A percentile compares a stretch with the other conserved stretches of the same genome.
Conservation (phyloP, 345 rosid genomes). For the Ceriops tagal region DNA sequence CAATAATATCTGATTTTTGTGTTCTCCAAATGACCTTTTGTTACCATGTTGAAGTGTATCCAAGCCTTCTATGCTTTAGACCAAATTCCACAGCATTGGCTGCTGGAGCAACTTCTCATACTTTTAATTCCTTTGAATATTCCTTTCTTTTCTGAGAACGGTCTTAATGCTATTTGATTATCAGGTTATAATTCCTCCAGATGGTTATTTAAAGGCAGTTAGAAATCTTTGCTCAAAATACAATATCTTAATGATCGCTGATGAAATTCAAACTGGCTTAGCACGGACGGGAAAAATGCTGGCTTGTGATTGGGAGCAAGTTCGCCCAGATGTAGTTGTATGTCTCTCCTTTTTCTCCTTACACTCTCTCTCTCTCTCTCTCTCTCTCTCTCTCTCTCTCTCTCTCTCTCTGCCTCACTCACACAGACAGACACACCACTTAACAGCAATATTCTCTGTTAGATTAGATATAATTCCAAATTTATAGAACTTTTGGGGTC, state of each 20-base stretch:
- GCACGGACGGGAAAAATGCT: conserved; percentile 83
- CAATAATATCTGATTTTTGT: no score
- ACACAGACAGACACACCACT: no score
- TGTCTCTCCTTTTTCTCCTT: conserved; percentile 11
- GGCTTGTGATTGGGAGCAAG: conserved; percentile 95
- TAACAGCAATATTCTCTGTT: no score
- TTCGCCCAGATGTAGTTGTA: conserved; percentile 89
- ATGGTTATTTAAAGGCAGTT: conserved; percentile 74
- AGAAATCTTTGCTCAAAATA: conserved; percentile 81
- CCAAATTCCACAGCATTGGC: no score
- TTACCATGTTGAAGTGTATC: no score
- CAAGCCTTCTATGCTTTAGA: no score
- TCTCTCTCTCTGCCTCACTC: background rate
- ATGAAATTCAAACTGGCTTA: conserved; percentile 93
- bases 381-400: background rate
- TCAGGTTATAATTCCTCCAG: conserved; percentile 80
- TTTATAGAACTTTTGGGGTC: no score
- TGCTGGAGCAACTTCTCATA: no score
- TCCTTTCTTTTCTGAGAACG: background rate
- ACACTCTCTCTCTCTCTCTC: no score
- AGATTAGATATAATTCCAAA: no score
- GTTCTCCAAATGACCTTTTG: no score
- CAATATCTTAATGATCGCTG: conserved; percentile 88
- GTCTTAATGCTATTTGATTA: background rate
- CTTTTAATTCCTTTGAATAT: background rate